Evolutionary conservation across 805 yeast genomes (phyloP).

Genomic region (Spathaspora arborariae): DNA sequence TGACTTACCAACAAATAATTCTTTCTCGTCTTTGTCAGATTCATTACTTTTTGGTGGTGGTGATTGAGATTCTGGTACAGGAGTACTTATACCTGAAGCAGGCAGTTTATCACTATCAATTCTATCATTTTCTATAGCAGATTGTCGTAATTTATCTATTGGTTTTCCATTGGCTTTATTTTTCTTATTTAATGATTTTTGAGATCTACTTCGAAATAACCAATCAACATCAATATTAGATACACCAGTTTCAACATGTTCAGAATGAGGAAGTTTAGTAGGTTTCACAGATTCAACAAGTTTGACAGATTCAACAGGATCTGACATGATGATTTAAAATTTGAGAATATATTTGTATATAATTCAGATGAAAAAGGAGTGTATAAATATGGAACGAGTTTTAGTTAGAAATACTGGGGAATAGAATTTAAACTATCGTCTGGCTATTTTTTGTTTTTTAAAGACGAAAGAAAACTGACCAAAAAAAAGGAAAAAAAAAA

Average conservation of each 20-base stretch:
- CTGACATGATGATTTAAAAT: background rate
- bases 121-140: background rate
- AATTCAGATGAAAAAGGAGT: background rate
- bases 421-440: background rate
- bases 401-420: no score
- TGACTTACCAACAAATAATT: background rate
- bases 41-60: background rate
- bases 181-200: slow-evolving; percentile 47
- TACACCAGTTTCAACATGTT: slow-evolving; percentile 44
- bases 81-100: background rate
- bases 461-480: no score
- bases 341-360: no score
- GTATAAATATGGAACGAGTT: background rate
- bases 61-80: background rate
- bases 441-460: background rate
- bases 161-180: slow-evolving; percentile 12
- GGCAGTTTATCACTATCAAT: background rate
- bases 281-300: background rate
- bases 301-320: background rate
- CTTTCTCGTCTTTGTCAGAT: background rate
- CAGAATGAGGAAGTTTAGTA: background rate
- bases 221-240: slow-evolving; percentile 79
- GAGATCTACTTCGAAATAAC: slow-evolving; percentile 77
- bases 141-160: background rate
- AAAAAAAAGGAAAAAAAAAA: no score